Percentiles rank a stretch among this genome's conserved stretches.
phyloP scores from a whole-genome alignment of 2,329 filamentous ascomycete genomes.

The Knoxdaviesia capensis region DNA sequence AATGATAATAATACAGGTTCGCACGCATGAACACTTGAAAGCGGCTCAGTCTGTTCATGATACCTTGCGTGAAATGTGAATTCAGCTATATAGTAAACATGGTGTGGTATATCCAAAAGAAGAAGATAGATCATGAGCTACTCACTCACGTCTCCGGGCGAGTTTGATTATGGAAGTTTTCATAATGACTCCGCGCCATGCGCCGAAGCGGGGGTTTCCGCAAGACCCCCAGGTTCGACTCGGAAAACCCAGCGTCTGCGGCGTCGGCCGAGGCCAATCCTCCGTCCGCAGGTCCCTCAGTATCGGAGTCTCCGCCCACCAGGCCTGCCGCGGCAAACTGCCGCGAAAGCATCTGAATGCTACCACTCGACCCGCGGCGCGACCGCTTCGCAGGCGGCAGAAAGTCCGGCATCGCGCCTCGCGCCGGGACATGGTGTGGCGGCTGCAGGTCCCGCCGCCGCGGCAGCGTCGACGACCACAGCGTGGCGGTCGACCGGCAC shows the following conservation, averaged over 20 bases:
- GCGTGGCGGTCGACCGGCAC: constrained; percentile 13
- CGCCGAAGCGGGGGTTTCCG: background rate
- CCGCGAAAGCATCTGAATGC: constrained; percentile 1
- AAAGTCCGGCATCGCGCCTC: background rate
- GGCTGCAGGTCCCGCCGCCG: background rate
- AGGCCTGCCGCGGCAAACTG: background rate
- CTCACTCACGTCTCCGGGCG: background rate
- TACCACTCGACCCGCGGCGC: constrained; percentile 1
- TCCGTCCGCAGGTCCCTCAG: background rate
- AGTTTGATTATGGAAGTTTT: background rate
- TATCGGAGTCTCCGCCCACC: background rate
- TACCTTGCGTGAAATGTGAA: background rate
- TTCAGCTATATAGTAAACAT: background rate
- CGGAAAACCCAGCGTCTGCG: background rate
- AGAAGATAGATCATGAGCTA: background rate
- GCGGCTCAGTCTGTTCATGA: background rate
- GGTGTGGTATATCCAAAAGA: background rate
- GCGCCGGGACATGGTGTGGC: background rate
- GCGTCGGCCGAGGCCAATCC: background rate
- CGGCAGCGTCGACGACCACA: background rate
- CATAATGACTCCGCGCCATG: background rate
- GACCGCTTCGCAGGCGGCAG: background rate
- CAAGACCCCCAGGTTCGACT: background rate
- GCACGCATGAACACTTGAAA: background rate
- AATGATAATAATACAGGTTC: background rate